These are phyloP conservation scores for Pseudocercospora fuligena DNA, from an alignment of 2,329 filamentous ascomycete genomes.

Conservation along the genomic window DNA sequence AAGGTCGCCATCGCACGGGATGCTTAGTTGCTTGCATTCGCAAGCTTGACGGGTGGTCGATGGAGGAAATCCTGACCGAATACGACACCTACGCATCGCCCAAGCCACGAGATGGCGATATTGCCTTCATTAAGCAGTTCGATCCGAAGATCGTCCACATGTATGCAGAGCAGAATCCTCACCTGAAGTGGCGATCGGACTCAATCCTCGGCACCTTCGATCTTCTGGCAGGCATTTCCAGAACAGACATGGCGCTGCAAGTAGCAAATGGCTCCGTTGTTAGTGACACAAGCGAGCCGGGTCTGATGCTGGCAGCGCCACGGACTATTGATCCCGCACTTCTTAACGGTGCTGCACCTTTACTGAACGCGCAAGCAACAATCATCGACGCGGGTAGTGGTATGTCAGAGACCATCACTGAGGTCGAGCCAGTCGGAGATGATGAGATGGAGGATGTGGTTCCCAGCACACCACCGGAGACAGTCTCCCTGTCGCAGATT, in stretches of 20 bases:
- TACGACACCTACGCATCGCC: slow-evolving; percentile 67
- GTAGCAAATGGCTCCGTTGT: background rate
- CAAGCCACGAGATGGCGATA: slow-evolving; percentile 56
- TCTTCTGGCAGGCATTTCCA: background rate
- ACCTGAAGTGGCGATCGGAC: slow-evolving; percentile 6
- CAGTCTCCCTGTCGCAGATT: background rate
- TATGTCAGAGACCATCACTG: background rate
- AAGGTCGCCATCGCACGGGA: slow-evolving; percentile 90
- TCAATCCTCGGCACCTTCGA: slow-evolving; percentile 1
- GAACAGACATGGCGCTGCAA: background rate
- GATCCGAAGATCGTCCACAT: slow-evolving; percentile 47
- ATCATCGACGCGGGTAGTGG: background rate
- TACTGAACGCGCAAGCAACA: background rate
- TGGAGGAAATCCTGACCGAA: slow-evolving; percentile 69
- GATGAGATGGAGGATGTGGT: background rate
- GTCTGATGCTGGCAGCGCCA: background rate
- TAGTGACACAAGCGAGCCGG: background rate
- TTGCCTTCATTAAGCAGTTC: slow-evolving; percentile 50
- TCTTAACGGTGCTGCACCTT: background rate
- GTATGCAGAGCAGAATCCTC: slow-evolving; percentile 27
- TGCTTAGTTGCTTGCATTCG: slow-evolving; percentile 84
- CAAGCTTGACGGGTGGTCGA: slow-evolving; percentile 71
- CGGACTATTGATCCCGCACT: background rate
- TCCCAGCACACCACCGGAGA: background rate
- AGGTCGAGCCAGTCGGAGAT: background rate